phyloP scores from a whole-genome alignment of 2,329 filamentous ascomycete species.

The Xylariaceae sp. region DNA sequence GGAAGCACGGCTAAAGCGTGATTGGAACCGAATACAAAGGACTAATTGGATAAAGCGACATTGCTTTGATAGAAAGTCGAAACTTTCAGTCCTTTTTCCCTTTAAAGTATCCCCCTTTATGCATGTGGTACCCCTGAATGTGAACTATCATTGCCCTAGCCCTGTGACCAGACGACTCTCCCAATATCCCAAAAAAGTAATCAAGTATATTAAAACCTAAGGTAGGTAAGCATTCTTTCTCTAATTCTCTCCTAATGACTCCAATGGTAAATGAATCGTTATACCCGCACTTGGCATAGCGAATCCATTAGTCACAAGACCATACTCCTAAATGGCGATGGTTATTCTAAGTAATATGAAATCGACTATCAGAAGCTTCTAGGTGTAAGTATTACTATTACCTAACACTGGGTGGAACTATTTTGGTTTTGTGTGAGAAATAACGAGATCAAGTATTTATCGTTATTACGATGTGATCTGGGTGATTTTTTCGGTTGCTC shows the following conservation, averaged over 20 bases:
- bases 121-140: background rate
- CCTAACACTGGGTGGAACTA: no score
- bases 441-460: no score
- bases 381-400: no score
- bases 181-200: constrained; percentile 11
- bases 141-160: constrained; percentile 1
- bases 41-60: background rate
- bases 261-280: background rate
- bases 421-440: no score
- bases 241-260: background rate
- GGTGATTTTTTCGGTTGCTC: no score
- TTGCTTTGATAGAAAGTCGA: constrained; percentile 5
- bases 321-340: background rate
- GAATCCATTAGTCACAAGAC: background rate
- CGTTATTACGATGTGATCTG: no score
- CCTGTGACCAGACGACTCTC: constrained; percentile 2
- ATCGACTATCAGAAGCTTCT: background rate
- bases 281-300: background rate
- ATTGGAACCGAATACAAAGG: background rate
- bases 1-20: constrained; percentile 24
- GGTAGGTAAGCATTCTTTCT: background rate
- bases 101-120: background rate
- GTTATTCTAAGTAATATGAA: background rate
- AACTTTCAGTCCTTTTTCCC: background rate
- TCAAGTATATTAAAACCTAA: background rate